Conservation (phyloP, 2,329 filamentous ascomycete genomes). For the Cladophialophora carrionii region DNA sequence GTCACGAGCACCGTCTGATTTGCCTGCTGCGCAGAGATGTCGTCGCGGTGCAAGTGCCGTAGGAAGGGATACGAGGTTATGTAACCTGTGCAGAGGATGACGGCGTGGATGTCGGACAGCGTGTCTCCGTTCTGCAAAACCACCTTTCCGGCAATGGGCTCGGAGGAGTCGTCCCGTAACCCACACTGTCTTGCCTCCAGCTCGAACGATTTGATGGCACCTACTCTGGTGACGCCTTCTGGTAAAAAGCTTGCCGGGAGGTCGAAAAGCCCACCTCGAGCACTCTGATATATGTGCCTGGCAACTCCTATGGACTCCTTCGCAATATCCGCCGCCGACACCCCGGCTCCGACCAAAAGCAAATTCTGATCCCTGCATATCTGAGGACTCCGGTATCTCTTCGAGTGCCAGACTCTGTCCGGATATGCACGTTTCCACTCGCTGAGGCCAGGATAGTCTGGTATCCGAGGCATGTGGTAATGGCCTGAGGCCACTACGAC, state of each 20-base stretch:
- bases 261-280: slow-evolving; percentile 65
- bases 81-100: slow-evolving; percentile 71
- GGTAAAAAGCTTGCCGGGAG: slow-evolving; percentile 60
- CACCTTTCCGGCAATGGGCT: slow-evolving; percentile 55
- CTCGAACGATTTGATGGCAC: slow-evolving; percentile 56
- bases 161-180: slow-evolving; percentile 26
- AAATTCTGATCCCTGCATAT: slow-evolving; percentile 60
- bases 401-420: slow-evolving; percentile 55
- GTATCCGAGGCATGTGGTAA: slow-evolving; percentile 57
- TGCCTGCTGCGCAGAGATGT: slow-evolving; percentile 51
- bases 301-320: slow-evolving; percentile 55
- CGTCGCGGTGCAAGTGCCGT: slow-evolving; percentile 54
- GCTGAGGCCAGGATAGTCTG: slow-evolving; percentile 53
- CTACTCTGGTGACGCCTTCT: slow-evolving; percentile 56
- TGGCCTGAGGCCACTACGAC: slow-evolving; percentile 60
- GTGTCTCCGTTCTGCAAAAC: slow-evolving; percentile 58
- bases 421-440: slow-evolving; percentile 54
- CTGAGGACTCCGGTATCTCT: slow-evolving; percentile 54
- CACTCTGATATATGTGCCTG: slow-evolving; percentile 57
- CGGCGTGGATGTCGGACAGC: slow-evolving; percentile 61
- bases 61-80: slow-evolving; percentile 70
- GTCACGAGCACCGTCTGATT: slow-evolving; percentile 61
- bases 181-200: slow-evolving; percentile 18
- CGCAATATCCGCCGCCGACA: slow-evolving; percentile 60
- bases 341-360: slow-evolving; percentile 60